A percentile compares a stretch with the other conserved stretches of the same genome.
These are phyloP conservation scores for Fraxinus americana DNA, from an alignment of 257 asterid genomes.

Conservation along the genomic window DNA sequence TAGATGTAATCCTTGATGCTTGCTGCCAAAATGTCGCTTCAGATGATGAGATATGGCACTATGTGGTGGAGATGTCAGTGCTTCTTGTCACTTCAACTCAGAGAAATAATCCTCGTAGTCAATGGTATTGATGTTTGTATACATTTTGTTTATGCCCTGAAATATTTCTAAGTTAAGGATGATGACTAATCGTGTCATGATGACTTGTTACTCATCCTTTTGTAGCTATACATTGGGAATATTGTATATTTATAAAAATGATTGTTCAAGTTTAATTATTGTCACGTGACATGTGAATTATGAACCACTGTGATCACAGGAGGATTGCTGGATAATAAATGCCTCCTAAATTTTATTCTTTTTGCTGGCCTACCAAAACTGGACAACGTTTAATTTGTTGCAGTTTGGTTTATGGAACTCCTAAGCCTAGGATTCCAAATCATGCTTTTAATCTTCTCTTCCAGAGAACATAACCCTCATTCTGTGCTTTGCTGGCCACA, in stretches of 20 bases:
- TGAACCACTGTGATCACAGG: constrained; percentile 6
- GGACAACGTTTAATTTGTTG: not conserved
- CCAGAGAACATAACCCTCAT: not conserved
- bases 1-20: constrained; percentile 88
- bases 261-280: not conserved
- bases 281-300: not conserved
- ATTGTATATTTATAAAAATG: constrained; percentile 8
- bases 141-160: constrained; percentile 9
- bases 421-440: not conserved
- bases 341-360: not conserved
- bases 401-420: not conserved
- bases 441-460: not conserved
- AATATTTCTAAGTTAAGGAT: constrained; percentile 8
- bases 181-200: constrained; percentile 12
- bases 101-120: constrained; percentile 80
- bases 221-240: constrained; percentile 1
- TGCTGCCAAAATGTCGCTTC: constrained; percentile 87
- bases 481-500: not conserved
- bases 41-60: constrained; percentile 80
- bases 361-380: not conserved
- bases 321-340: not conserved
- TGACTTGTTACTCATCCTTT: constrained; percentile 12
- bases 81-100: constrained; percentile 69
- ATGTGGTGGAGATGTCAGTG: constrained; percentile 83
- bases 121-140: constrained; percentile 55